These are phyloP conservation scores for Zopfia rhizophila DNA, from an alignment of 2,329 filamentous ascomycete species.

Conservation along the genomic window DNA sequence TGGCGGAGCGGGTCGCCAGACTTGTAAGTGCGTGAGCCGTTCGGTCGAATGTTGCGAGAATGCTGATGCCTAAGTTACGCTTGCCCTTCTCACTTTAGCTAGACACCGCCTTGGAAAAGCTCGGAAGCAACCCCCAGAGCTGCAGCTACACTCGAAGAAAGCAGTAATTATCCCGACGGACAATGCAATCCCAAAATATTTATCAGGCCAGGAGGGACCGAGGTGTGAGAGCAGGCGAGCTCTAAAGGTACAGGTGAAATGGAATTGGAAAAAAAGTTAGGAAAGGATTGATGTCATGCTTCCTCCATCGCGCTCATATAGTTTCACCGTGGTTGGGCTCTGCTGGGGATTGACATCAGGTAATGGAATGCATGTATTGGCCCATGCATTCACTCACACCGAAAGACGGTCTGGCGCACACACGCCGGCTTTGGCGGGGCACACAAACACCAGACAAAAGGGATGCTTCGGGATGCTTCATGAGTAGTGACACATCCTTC, in stretches of 20 bases:
- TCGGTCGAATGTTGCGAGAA: not conserved
- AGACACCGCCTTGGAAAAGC: conserved; percentile 29
- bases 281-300: too few species aligned
- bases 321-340: conserved; percentile 20
- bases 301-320: too few species aligned
- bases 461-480: conserved; percentile 7
- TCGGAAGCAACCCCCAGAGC: too few species aligned
- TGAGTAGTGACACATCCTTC: not conserved
- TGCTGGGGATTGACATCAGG: conserved; percentile 38
- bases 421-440: conserved; percentile 6
- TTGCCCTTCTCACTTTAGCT: conserved; percentile 38
- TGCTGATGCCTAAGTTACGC: conserved; percentile 33
- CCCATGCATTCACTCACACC: conserved; percentile 6
- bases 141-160: too few species aligned
- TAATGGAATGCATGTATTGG: conserved; percentile 44
- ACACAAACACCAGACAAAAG: not conserved
- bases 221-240: too few species aligned
- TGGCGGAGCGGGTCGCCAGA: conserved; percentile 36
- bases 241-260: too few species aligned
- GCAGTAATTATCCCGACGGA: too few species aligned
- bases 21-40: conserved; percentile 21
- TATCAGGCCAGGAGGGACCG: too few species aligned
- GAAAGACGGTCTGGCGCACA: too few species aligned
- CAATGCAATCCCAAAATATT: too few species aligned
- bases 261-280: too few species aligned